Conservation (phyloP, 441 rosid species). For the Dalechampia spathulata region DNA sequence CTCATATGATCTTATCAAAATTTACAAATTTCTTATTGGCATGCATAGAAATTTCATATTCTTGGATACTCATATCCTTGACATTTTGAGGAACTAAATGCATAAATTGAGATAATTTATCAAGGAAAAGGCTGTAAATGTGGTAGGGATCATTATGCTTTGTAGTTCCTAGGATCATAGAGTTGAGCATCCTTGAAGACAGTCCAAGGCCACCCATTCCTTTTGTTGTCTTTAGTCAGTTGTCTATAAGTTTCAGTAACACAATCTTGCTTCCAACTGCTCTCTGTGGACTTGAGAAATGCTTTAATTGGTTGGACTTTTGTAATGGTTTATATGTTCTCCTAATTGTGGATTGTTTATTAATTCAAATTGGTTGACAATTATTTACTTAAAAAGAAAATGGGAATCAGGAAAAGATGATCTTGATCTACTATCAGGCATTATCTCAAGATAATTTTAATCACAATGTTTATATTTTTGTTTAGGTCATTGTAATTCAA, state of each 20-base stretch:
- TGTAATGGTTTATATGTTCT: too few species aligned
- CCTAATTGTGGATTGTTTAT: not conserved
- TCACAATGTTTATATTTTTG: not conserved
- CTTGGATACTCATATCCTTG: not conserved
- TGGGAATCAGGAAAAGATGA: not conserved
- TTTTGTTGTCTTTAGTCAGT: not conserved
- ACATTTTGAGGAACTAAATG: not conserved
- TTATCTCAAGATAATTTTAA: not conserved
- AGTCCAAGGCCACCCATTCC: not conserved
- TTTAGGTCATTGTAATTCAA: not conserved
- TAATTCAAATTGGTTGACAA: not conserved
- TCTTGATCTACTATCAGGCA: not conserved
- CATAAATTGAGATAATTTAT: not conserved
- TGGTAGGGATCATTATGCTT: not conserved
- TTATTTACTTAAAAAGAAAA: not conserved
- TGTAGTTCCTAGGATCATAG: not conserved
- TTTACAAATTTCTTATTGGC: not conserved
- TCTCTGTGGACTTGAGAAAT: not conserved
- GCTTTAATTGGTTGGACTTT: too few species aligned
- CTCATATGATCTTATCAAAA: not conserved
- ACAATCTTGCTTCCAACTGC: not conserved
- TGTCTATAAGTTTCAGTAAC: not conserved
- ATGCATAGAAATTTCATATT: not conserved
- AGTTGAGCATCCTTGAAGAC: not conserved
- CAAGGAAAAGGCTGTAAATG: not conserved